Evolutionary conservation across 2,329 filamentous ascomycete species (phyloP).

Genomic region (Trichoderma citrinoviride): DNA sequence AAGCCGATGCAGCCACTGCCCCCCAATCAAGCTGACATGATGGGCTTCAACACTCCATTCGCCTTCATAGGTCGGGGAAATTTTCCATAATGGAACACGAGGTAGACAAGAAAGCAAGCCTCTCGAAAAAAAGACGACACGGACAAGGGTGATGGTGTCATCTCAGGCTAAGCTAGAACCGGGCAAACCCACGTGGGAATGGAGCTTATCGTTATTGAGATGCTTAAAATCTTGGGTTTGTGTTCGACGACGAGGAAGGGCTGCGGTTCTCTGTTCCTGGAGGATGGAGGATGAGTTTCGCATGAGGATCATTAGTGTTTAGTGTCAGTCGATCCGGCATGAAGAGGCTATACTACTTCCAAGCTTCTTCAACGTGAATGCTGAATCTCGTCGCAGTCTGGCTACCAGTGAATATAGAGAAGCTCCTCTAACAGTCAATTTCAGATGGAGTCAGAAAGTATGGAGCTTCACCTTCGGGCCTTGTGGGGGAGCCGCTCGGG

Average conservation of each 20-base stretch:
- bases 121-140: conserved; percentile 5
- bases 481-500: conserved; percentile 1
- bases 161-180: neutral
- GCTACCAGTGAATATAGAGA: no score
- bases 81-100: no score
- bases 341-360: neutral
- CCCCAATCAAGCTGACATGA: no score
- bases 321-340: neutral
- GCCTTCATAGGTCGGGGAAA: neutral
- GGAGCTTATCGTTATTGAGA: conserved; percentile 7
- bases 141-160: conserved; percentile 19
- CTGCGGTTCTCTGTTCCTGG: neutral
- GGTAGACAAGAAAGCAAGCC: neutral
- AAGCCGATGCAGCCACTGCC: no score
- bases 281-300: neutral
- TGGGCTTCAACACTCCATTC: neutral
- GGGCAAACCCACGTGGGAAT: conserved; percentile 8
- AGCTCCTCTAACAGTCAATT: neutral
- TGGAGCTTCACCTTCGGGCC: neutral
- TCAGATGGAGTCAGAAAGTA: neutral
- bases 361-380: neutral
- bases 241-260: neutral
- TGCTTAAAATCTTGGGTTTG: neutral
- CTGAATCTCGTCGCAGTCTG: no score
- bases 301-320: neutral